These are phyloP conservation scores for Melanomma pulvis-pyrius DNA, from an alignment of 495 filamentous ascomycete species.

Conservation along the genomic window DNA sequence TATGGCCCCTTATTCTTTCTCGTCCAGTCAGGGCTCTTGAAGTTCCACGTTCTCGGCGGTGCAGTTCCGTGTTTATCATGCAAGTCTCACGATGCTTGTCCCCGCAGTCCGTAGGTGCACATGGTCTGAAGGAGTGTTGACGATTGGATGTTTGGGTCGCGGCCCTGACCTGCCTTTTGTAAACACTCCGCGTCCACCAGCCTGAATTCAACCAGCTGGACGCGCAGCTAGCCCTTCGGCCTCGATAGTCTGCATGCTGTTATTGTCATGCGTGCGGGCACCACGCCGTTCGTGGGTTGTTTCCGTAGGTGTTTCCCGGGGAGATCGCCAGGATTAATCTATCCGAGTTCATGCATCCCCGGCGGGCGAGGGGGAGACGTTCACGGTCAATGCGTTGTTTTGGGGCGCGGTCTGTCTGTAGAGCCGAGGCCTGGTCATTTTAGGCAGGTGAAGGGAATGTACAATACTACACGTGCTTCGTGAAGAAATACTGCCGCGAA, in stretches of 20 bases:
- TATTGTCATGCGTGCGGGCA: not conserved
- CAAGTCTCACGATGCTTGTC: not conserved
- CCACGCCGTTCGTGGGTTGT: not conserved
- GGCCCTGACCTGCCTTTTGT: slow-evolving; percentile 13
- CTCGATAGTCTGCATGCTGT: not conserved
- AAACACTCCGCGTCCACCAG: slow-evolving; percentile 1
- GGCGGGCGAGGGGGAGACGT: not conserved
- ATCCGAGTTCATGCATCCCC: slow-evolving; percentile 5
- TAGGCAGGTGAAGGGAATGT: slow-evolving; percentile 14
- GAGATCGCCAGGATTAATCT: slow-evolving; percentile 8
- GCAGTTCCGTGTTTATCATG: not conserved
- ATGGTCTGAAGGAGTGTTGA: not conserved
- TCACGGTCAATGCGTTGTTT: slow-evolving; percentile 16
- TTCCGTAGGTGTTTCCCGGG: not conserved
- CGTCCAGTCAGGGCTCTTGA: not conserved
- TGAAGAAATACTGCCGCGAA: not conserved
- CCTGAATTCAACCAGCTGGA: not conserved
- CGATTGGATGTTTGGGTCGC: slow-evolving; percentile 14
- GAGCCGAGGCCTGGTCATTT: not conserved
- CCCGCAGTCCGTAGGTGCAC: not conserved
- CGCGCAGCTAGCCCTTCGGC: not conserved
- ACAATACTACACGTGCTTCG: not conserved
- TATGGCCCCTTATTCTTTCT: not conserved
- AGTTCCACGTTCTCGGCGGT: not conserved
- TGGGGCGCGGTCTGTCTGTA: slow-evolving; percentile 2